These are phyloP conservation scores for Leptographium wingfieldii DNA, from an alignment of 2,329 filamentous ascomycete genomes.

Conservation along the genomic window DNA sequence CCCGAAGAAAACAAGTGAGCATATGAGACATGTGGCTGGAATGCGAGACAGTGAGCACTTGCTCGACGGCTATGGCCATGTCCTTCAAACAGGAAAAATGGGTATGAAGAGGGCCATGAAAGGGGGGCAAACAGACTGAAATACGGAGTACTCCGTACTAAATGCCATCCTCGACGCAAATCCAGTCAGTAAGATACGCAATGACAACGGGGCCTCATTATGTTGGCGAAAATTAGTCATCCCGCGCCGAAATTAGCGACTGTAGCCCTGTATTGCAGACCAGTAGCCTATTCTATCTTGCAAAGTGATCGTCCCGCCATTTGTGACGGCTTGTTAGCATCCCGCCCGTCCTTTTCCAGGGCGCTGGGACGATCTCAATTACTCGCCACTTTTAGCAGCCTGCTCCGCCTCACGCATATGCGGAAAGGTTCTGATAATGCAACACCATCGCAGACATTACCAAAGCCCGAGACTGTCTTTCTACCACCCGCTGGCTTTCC, in stretches of 20 bases:
- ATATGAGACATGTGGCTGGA: not conserved
- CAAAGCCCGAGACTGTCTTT: not conserved
- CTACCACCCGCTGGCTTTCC: not conserved
- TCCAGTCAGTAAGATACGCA: too few species aligned
- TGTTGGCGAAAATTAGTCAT: not conserved
- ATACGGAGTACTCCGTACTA: too few species aligned
- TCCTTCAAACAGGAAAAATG: too few species aligned
- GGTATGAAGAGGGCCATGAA: too few species aligned
- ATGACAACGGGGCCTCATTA: not conserved
- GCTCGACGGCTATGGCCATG: too few species aligned
- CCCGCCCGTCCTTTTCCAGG: slow-evolving; percentile 9
- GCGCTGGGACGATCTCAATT: slow-evolving; percentile 10
- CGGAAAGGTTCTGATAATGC: not conserved
- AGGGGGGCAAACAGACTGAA: too few species aligned
- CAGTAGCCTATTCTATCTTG: not conserved
- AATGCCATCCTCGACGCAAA: too few species aligned
- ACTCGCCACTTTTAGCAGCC: not conserved
- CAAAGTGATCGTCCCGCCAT: slow-evolving; percentile 9
- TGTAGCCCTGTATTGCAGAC: not conserved
- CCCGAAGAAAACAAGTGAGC: too few species aligned
- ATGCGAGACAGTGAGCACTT: not conserved
- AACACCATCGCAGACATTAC: not conserved
- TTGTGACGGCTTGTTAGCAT: slow-evolving; percentile 8
- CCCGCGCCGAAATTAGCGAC: not conserved
- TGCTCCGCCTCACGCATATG: not conserved